A percentile compares a stretch with the other conserved stretches of the same genome.
These are phyloP conservation scores for Diplodia seriata DNA, from an alignment of 2,329 filamentous ascomycete species.

Conservation along the genomic window DNA sequence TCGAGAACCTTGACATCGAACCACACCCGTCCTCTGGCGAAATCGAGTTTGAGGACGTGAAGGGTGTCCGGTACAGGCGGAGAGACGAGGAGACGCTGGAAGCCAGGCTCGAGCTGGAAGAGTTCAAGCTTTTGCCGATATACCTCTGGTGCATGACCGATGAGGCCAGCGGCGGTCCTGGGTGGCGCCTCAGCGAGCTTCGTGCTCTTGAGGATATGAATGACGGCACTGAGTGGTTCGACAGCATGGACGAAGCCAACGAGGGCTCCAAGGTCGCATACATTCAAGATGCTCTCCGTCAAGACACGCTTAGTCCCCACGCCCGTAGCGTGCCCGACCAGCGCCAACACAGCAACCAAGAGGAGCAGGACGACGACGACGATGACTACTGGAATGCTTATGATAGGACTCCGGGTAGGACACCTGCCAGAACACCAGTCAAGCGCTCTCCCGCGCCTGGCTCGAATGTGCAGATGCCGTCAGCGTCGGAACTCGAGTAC, in stretches of 20 bases:
- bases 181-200: slow-evolving; percentile 77
- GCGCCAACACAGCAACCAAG: slow-evolving; percentile 15
- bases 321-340: slow-evolving; percentile 32
- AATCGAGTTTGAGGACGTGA: slow-evolving; percentile 75
- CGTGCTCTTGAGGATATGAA: slow-evolving; percentile 62
- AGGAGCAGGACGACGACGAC: slow-evolving; percentile 69
- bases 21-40: slow-evolving; percentile 84
- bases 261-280: slow-evolving; percentile 45
- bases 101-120: slow-evolving; percentile 66
- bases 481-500: slow-evolving; percentile 70
- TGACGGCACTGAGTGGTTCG: slow-evolving; percentile 65
- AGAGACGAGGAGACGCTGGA: slow-evolving; percentile 79
- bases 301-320: slow-evolving; percentile 18
- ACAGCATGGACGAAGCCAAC: slow-evolving; percentile 67
- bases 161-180: slow-evolving; percentile 64
- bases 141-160: slow-evolving; percentile 75
- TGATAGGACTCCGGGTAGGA: slow-evolving; percentile 71
- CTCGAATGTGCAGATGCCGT: slow-evolving; percentile 47
- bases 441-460: slow-evolving; percentile 69
- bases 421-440: slow-evolving; percentile 60
- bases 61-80: slow-evolving; percentile 68
- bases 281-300: slow-evolving; percentile 22
- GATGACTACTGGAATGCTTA: slow-evolving; percentile 84
- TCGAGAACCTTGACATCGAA: slow-evolving; percentile 69
- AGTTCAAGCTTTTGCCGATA: slow-evolving; percentile 68